Base-by-base conservation (phyloP, 495 filamentous ascomycete genomes). In the Penicillium pulvis region DNA sequence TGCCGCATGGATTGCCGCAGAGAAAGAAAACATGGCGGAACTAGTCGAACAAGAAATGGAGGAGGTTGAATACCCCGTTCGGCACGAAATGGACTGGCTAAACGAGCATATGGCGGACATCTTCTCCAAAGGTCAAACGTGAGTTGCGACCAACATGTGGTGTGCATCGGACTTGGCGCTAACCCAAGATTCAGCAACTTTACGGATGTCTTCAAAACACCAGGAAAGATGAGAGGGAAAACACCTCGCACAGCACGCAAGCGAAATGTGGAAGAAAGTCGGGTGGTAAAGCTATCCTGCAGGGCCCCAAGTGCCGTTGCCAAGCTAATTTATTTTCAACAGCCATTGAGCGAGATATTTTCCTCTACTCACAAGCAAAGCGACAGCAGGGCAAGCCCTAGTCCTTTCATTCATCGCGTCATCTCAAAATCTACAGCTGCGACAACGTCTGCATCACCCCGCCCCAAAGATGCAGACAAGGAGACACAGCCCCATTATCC, bases 21-120 rank as follows among this genome's bases (percentile, higher is more conserved):
- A 91, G 70, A 82, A 88, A 54, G 77, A 84, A 50, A 85, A 87
- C 61, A 75, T 86, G n/a, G 68, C 76, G 30, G 79, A 85, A 24
- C 76, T 90, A 42, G 74, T 87, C 36, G 77, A 81, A 6, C 82
- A 90, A 64, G 94, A 98, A 70, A 78, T 89, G 50, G 92, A 96
- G 60, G 92, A 96, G 71, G 92, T 96, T 67, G 83, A 90, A 51
- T 98, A 89, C 74, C 87, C 90, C 0, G 91, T 89, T 58, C 85
- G 89, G 43, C 92, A 96, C 75, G 93, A 98, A 65, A 77, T 97
- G 68, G 93, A 94, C 63, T 97, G 93, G 92, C 75, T 97, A 64
- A 97, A 97, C 66, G 93, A 97, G 73, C 93, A 97, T 73, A 96
- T 97, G 93, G 85, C 85, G 30, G 91, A 96, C 61, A 90, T 97